Conservation (phyloP, 345 rosid species). For the Syzygium jambos region DNA sequence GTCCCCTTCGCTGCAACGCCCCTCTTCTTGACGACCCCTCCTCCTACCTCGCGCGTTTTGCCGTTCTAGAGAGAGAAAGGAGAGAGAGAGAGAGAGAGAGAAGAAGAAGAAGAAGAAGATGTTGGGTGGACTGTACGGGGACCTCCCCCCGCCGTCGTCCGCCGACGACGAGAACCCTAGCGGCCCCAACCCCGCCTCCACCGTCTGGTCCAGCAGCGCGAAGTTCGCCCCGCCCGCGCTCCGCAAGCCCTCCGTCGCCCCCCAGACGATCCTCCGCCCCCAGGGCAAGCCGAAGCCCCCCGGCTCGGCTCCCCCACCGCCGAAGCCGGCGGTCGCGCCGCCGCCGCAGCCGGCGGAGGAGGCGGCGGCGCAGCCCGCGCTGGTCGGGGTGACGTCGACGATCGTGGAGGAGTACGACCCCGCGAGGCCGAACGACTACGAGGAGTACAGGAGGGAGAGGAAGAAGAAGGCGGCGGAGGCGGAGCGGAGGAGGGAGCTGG, state of each 20-base stretch:
- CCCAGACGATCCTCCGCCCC: conserved; percentile 63
- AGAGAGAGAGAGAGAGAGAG: background rate
- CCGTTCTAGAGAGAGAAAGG: background rate
- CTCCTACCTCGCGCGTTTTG: background rate
- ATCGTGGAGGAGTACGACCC: conserved; percentile 96
- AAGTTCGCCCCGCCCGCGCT: conserved; percentile 93
- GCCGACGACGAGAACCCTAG: conserved; percentile 76
- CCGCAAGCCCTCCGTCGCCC: conserved; percentile 69
- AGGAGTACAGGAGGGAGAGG: conserved; percentile 74
- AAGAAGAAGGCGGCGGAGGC: conserved; percentile 69
- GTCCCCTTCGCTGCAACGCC: background rate
- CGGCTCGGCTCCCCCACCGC: conserved; percentile 3
- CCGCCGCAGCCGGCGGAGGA: conserved; percentile 4
- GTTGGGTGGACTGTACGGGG: conserved; percentile 96
- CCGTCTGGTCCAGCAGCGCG: conserved; percentile 79
- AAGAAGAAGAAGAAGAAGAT: conserved; percentile 9
- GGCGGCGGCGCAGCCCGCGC: conserved; percentile 43
- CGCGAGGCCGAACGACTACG: conserved; percentile 89
- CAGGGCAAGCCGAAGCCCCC: conserved; percentile 39
- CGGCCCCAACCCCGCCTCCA: conserved; percentile 23
- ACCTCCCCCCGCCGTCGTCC: conserved; percentile 89
- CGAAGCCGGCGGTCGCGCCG: background rate
- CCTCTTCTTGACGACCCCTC: background rate
- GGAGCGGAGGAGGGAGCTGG: conserved; percentile 72
- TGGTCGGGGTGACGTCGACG: conserved; percentile 68